phyloP scores from a whole-genome alignment of 1,284 basidiomycete species.

The Pyrrhoderma noxium region DNA sequence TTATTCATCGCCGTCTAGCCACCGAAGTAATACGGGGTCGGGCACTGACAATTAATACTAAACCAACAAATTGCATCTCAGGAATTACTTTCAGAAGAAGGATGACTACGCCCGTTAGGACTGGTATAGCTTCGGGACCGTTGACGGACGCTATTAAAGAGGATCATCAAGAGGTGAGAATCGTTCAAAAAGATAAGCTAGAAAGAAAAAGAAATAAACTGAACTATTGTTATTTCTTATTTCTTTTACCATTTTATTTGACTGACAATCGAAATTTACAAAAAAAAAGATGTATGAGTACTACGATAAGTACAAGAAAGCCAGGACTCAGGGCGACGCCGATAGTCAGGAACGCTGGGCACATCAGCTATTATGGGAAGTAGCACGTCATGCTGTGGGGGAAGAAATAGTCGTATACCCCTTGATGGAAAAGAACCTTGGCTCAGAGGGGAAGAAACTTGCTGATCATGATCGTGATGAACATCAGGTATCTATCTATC shows the following conservation, averaged over 20 bases:
- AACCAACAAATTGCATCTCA: too few species aligned
- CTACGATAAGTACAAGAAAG: slow-evolving; percentile 43
- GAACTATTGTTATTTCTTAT: too few species aligned
- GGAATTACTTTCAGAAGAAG: too few species aligned
- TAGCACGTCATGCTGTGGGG: slow-evolving; percentile 54
- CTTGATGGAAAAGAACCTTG: slow-evolving; percentile 55
- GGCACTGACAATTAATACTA: too few species aligned
- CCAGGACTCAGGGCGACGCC: slow-evolving; percentile 31
- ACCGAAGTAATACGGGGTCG: too few species aligned
- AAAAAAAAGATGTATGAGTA: slow-evolving; percentile 44
- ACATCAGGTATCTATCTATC: slow-evolving; percentile 40
- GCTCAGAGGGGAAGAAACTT: slow-evolving; percentile 42
- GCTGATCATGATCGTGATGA: slow-evolving; percentile 53
- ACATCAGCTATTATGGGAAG: slow-evolving; percentile 51
- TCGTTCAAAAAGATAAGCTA: slow-evolving; percentile 46
- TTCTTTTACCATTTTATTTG: slow-evolving; percentile 41
- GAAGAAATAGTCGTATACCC: slow-evolving; percentile 66
- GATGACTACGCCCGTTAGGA: neutral
- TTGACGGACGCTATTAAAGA: slow-evolving; percentile 20
- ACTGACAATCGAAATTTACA: slow-evolving; percentile 21
- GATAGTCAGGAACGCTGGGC: slow-evolving; percentile 49
- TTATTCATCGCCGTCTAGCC: too few species aligned
- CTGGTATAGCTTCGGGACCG: slow-evolving; percentile 10
- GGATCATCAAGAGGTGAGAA: slow-evolving; percentile 25
- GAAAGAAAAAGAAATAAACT: too few species aligned